Evolutionary conservation across 306 rosid genomes (phyloP).

Genomic region (Rosa chinensis): DNA sequence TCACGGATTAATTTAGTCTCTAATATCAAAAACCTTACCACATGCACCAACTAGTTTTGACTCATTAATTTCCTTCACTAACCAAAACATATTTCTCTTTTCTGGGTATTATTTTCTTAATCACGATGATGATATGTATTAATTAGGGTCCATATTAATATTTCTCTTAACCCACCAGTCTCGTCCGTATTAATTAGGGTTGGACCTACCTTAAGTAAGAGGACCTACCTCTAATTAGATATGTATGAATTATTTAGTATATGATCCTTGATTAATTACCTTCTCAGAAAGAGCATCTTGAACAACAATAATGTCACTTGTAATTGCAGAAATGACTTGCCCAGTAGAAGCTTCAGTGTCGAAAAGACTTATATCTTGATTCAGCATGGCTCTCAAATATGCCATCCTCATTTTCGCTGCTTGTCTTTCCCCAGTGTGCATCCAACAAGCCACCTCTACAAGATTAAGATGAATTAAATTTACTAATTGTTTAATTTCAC

Average conservation of each 20-base stretch:
- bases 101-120: not conserved
- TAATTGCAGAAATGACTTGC: conserved; percentile 84
- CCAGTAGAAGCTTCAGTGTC: conserved; percentile 94
- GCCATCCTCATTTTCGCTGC: conserved; percentile 98
- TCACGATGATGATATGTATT: not conserved
- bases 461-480: not conserved
- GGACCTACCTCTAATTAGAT: not conserved
- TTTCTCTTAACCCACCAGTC: not conserved
- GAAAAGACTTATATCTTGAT: conserved; percentile 85
- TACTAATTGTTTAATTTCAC: not conserved
- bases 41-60: not conserved
- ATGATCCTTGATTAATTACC: conserved; percentile 26
- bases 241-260: not conserved
- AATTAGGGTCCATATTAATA: not conserved
- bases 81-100: not conserved
- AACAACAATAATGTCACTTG: conserved; percentile 81
- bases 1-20: not conserved
- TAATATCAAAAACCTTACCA: not conserved
- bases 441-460: conserved; percentile 99
- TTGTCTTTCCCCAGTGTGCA: conserved; percentile 94
- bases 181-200: not conserved
- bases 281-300: conserved; percentile 96
- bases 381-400: conserved; percentile 79
- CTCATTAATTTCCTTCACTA: not conserved
- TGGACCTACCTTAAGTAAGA: not conserved